phyloP scores from a whole-genome alignment of 495 filamentous ascomycete species.

The Penicillium cinerascens region DNA sequence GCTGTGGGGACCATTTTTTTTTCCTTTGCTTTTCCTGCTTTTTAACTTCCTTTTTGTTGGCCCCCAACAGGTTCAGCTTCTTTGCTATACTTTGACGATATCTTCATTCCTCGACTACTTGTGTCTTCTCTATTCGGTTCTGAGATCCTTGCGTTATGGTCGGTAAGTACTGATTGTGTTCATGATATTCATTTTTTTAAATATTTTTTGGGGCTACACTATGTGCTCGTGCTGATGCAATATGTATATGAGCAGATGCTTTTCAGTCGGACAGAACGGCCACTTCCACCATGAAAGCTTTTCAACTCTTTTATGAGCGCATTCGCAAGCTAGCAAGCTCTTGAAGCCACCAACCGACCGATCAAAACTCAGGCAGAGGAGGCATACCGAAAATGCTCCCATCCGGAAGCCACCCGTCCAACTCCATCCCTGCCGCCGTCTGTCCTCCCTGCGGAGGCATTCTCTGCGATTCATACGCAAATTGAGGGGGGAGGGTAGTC shows the following conservation, averaged over 20 bases:
- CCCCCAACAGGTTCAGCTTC: background rate
- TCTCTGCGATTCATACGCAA: constrained; percentile 27
- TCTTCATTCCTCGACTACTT: background rate
- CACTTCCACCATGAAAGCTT: background rate
- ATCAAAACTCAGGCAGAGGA: constrained; percentile 34
- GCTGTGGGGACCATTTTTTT: background rate
- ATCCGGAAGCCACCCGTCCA: constrained; percentile 38
- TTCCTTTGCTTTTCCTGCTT: background rate
- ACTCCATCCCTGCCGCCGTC: constrained; percentile 26
- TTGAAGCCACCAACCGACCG: background rate
- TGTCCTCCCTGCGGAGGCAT: constrained; percentile 13
- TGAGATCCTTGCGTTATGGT: background rate
- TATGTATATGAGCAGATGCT: background rate
- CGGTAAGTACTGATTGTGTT: background rate
- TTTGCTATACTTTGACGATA: background rate
- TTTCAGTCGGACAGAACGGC: background rate
- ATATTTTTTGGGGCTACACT: too few species aligned
- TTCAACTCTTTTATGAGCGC: background rate
- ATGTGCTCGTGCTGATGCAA: background rate
- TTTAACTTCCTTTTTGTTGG: background rate
- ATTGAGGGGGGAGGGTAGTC: constrained; percentile 20
- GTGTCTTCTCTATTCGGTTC: background rate
- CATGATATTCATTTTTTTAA: background rate
- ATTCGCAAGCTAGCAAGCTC: background rate
- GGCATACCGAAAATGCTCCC: constrained; percentile 35